These are phyloP conservation scores for Sporothrix brasiliensis DNA, from an alignment of 2,329 filamentous ascomycete species.

Conservation along the genomic window DNA sequence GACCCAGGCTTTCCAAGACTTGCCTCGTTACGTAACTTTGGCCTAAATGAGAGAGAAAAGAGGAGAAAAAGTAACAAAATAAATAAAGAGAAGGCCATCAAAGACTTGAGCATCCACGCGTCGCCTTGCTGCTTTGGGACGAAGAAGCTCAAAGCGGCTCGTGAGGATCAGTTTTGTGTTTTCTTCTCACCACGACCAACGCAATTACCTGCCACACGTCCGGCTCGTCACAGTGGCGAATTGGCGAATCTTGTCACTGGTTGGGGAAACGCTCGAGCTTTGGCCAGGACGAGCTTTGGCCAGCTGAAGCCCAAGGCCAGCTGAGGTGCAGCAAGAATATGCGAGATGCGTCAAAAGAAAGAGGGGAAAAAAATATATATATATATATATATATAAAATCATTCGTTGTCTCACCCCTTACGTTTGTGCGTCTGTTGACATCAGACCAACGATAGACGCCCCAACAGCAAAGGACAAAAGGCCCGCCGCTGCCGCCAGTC, in stretches of 20 bases:
- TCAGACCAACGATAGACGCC: background rate
- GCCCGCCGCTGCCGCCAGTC: constrained; percentile 16
- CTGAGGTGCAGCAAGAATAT: background rate
- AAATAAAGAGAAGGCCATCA: background rate
- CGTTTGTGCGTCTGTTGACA: constrained; percentile 8
- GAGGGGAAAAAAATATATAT: no score
- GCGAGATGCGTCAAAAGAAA: background rate
- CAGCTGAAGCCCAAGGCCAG: background rate
- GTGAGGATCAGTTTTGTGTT: background rate
- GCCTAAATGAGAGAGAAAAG: background rate
- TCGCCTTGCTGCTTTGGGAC: constrained; percentile 3
- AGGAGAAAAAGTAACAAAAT: background rate
- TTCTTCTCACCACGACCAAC: no score
- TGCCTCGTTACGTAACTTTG: constrained; percentile 9
- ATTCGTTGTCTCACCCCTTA: background rate
- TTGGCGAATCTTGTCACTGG: constrained; percentile 12
- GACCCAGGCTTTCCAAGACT: background rate
- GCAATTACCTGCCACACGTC: no score
- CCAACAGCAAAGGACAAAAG: background rate
- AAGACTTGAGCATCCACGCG: no score
- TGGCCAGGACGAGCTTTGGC: background rate
- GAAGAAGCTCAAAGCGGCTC: background rate
- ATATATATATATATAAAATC: no score
- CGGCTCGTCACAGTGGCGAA: no score
- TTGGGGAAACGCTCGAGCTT: constrained; percentile 1